A percentile compares a stretch with the other conserved stretches of the same genome.
Evolutionary conservation across 83 land plant genomes (phyloP).

Genomic region (Picea abies): DNA sequence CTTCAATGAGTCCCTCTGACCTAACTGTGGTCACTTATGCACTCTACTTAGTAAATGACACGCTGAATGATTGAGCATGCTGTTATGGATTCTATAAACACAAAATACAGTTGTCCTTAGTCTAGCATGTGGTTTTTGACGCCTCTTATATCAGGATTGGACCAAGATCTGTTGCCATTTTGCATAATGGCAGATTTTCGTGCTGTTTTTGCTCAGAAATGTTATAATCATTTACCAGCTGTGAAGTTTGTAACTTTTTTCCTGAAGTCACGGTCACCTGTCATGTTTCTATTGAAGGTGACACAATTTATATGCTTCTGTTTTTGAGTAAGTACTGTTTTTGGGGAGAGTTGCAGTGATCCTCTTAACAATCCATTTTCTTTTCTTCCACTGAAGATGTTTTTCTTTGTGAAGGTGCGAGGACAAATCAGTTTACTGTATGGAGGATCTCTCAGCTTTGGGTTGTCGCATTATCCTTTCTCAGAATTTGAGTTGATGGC

Average conservation of each 20-base stretch:
- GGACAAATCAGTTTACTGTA: slow-evolving; percentile 64
- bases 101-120: too few relatives aligned
- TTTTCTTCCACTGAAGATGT: background rate
- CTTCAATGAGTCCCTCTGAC: too few relatives aligned
- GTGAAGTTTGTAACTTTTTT: background rate
- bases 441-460: slow-evolving; percentile 66
- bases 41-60: too few relatives aligned
- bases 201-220: background rate
- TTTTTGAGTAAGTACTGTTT: background rate
- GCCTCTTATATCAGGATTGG: too few relatives aligned
- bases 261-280: background rate
- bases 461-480: slow-evolving; percentile 56
- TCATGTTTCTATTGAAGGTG: background rate
- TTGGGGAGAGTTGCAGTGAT: background rate
- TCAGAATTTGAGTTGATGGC: slow-evolving; percentile 87
- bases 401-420: slow-evolving; percentile 50
- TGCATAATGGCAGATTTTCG: too few relatives aligned
- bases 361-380: background rate
- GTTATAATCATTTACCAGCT: background rate
- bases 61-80: too few relatives aligned
- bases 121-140: too few relatives aligned
- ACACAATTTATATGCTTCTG: background rate
- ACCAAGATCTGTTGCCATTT: too few relatives aligned
- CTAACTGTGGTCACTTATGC: too few relatives aligned
- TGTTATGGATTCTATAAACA: too few relatives aligned